Percentiles rank a stretch among this genome's conserved stretches.
Evolutionary conservation across 371 early-diverging fungal species (phyloP).

Genomic region (Rhizopus sp.): DNA sequence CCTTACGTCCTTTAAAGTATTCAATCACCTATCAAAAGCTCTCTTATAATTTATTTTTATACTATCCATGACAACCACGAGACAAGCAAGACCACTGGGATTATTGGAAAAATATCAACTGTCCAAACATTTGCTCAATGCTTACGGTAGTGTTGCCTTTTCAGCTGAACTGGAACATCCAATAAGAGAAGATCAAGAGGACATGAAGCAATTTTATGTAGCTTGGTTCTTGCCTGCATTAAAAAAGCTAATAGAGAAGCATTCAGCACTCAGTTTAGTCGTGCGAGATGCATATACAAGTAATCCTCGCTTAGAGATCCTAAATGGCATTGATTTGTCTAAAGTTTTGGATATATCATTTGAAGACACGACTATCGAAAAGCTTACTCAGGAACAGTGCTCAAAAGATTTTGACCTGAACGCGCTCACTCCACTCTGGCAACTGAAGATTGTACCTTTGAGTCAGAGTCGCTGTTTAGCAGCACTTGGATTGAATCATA

Average conservation of each 20-base stretch:
- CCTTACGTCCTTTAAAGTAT: no score
- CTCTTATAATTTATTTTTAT: no score
- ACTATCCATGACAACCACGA: constrained; percentile 3
- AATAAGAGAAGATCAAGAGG: neutral
- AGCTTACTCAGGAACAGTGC: constrained; percentile 11
- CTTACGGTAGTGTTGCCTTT: constrained; percentile 37
- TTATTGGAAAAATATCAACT: constrained; percentile 44
- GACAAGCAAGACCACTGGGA: constrained; percentile 26
- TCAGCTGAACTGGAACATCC: constrained; percentile 26
- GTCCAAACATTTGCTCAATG: constrained; percentile 28
- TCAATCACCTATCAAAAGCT: no score
- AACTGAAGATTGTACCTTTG: constrained; percentile 21
- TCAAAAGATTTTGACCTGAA: constrained; percentile 29
- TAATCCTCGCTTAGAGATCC: constrained; percentile 27
- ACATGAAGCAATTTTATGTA: constrained; percentile 18
- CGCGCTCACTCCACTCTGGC: constrained; percentile 36
- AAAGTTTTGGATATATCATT: constrained; percentile 2
- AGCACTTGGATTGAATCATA: constrained; percentile 16
- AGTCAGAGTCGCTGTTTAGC: constrained; percentile 5
- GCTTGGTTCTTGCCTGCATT: constrained; percentile 26
- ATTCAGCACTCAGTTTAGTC: constrained; percentile 27
- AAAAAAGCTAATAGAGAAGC: constrained; percentile 20
- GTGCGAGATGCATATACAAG: constrained; percentile 19
- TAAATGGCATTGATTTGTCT: constrained; percentile 22
- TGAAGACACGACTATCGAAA: neutral